Evolutionary conservation across 352 stramenopile species (phyloP).

Genomic region (Pythium oligandrum): DNA sequence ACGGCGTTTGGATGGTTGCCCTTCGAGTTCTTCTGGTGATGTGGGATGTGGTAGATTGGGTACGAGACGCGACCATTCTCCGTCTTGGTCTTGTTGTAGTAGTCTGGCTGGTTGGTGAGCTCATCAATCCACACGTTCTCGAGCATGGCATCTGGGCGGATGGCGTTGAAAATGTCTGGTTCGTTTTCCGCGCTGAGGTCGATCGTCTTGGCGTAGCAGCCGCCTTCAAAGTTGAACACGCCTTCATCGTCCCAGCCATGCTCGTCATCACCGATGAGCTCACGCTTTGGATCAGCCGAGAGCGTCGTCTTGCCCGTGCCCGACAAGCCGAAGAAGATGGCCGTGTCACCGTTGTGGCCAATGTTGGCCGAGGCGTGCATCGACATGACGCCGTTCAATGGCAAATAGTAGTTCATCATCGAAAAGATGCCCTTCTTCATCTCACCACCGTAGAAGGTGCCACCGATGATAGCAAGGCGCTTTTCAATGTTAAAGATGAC

Average conservation of each 20-base stretch:
- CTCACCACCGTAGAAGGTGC: conserved; percentile 62
- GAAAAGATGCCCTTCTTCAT: conserved; percentile 76
- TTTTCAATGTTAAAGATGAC: conserved; percentile 73
- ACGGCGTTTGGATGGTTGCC: conserved; percentile 78
- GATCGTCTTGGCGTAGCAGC: conserved; percentile 97
- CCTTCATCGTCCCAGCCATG: conserved; percentile 68
- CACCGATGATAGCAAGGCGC: conserved; percentile 49
- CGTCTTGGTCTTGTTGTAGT: conserved; percentile 54
- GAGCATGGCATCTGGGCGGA: conserved; percentile 41
- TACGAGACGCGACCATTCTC: conserved; percentile 54
- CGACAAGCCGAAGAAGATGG: conserved; percentile 52
- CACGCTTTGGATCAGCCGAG: conserved; percentile 79
- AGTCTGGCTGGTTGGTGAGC: conserved; percentile 37
- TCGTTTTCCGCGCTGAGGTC: conserved; percentile 92
- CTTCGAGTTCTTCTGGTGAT: conserved; percentile 37
- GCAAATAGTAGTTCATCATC: conserved; percentile 70
- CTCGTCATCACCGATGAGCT: conserved; percentile 94
- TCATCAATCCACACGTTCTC: conserved; percentile 53
- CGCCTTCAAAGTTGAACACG: conserved; percentile 98
- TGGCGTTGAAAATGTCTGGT: conserved; percentile 91
- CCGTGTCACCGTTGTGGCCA: conserved; percentile 35
- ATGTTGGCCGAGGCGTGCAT: conserved; percentile 66
- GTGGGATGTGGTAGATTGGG: conserved; percentile 53
- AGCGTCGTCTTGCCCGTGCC: conserved; percentile 93
- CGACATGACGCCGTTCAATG: conserved; percentile 52